A percentile compares a stretch with the other conserved stretches of the same genome.
Conservation (phyloP, 352 stramenopile species). For the Globisporangium takayamanum region DNA sequence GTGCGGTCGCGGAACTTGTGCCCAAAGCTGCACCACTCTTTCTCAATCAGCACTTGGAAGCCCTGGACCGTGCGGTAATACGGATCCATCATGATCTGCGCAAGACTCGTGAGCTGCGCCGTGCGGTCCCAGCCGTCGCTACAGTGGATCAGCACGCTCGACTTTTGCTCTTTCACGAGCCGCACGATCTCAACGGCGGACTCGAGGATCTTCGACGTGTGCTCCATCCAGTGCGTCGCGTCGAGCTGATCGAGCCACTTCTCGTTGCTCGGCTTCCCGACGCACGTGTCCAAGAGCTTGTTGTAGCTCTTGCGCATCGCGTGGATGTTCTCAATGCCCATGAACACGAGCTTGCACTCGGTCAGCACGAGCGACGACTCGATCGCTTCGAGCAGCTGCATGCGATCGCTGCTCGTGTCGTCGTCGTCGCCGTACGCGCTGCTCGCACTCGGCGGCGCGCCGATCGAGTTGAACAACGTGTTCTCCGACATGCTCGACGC, state of each 20-base stretch:
- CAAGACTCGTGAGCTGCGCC: constrained; percentile 76
- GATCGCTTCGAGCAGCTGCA: constrained; percentile 32
- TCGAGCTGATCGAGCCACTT: constrained; percentile 79
- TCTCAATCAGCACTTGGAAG: constrained; percentile 84
- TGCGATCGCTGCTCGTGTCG: constrained; percentile 11
- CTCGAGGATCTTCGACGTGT: constrained; percentile 73
- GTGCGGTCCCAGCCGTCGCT: constrained; percentile 98
- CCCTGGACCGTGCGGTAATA: constrained; percentile 86
- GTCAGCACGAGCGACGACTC: constrained; percentile 58
- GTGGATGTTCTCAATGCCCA: constrained; percentile 92
- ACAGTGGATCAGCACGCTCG: constrained; percentile 96
- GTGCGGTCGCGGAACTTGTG: constrained; percentile 84
- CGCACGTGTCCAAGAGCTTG: constrained; percentile 60
- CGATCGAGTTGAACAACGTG: constrained; percentile 8
- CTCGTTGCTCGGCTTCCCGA: constrained; percentile 57
- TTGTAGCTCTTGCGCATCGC: constrained; percentile 84
- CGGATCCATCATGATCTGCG: constrained; percentile 86
- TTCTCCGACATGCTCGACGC: constrained; percentile 3
- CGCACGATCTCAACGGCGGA: constrained; percentile 80
- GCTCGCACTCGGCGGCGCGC: constrained; percentile 1
- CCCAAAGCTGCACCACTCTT: constrained; percentile 88
- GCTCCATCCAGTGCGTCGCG: constrained; percentile 67
- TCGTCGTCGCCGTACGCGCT: constrained; percentile 22
- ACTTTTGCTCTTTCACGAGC: constrained; percentile 72
- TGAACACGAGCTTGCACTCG: constrained; percentile 84